Percentiles rank a stretch among this genome's conserved stretches.
These are phyloP conservation scores for Candida verbasci DNA, from an alignment of 805 yeast genomes.

Conservation along the genomic window DNA sequence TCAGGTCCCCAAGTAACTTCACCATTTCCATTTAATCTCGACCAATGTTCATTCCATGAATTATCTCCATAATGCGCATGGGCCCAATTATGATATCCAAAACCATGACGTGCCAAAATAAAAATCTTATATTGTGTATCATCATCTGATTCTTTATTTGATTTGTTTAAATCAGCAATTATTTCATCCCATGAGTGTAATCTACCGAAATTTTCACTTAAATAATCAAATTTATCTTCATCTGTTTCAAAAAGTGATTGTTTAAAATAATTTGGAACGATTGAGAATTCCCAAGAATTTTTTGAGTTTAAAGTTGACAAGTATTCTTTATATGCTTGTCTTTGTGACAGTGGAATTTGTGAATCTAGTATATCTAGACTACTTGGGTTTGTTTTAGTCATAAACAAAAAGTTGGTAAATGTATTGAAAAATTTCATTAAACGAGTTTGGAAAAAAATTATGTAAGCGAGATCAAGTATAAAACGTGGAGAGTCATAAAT, in stretches of 20 bases:
- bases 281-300: slow-evolving; percentile 34
- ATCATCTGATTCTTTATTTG: slow-evolving; percentile 26
- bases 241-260: slow-evolving; percentile 42
- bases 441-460: not conserved
- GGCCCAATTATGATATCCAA: slow-evolving; percentile 50
- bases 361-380: slow-evolving; percentile 29
- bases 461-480: too few relatives aligned
- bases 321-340: slow-evolving; percentile 9
- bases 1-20: slow-evolving; percentile 48
- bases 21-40: slow-evolving; percentile 42
- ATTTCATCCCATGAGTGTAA: slow-evolving; percentile 32
- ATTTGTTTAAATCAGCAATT: slow-evolving; percentile 21
- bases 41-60: slow-evolving; percentile 45
- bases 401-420: not conserved
- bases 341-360: slow-evolving; percentile 17
- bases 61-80: slow-evolving; percentile 42
- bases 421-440: not conserved
- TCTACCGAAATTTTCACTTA: slow-evolving; percentile 42
- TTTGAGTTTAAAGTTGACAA: slow-evolving; percentile 8
- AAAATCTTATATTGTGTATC: slow-evolving; percentile 38
- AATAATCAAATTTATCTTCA: slow-evolving; percentile 37
- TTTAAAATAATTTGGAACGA: slow-evolving; percentile 40
- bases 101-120: slow-evolving; percentile 50
- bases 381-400: slow-evolving; percentile 13
- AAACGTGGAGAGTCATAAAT: too few relatives aligned